Conservation (phyloP, 345 rosid species). For the Salix exigua region DNA sequence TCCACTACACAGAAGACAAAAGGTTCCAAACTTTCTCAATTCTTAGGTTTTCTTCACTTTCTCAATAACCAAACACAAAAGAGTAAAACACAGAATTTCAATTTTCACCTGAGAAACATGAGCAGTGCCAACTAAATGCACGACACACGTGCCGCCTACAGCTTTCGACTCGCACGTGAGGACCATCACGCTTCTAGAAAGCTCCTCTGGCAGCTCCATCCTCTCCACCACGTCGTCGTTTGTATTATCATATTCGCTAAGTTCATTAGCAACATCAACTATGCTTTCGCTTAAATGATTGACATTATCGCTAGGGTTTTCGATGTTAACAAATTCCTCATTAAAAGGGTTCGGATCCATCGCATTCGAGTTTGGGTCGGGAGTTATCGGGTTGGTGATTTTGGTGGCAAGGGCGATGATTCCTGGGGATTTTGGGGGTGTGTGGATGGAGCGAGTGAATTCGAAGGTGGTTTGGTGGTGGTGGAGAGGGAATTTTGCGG, state of each 20-base stretch:
- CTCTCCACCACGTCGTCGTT: not conserved
- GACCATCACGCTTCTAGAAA: conserved; percentile 54
- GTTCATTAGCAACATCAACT: conserved; percentile 52
- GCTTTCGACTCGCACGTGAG: conserved; percentile 74
- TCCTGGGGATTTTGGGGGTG: not conserved
- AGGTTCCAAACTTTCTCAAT: not conserved
- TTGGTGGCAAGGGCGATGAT: conserved; percentile 10
- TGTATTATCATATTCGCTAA: conserved; percentile 18
- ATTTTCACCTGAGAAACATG: conserved; percentile 80
- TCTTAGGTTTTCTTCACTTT: not conserved
- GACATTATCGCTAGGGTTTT: conserved; percentile 45
- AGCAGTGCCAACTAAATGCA: conserved; percentile 82
- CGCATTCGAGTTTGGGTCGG: conserved; percentile 10
- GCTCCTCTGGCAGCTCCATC: conserved; percentile 61
- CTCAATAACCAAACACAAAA: not conserved
- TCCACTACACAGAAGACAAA: not conserved
- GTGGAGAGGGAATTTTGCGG: not conserved
- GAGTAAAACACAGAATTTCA: not conserved
- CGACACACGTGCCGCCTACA: conserved; percentile 74
- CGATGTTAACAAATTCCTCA: conserved; percentile 80
- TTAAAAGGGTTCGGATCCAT: conserved; percentile 42
- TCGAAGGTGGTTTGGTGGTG: not conserved
- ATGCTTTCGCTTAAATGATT: conserved; percentile 66
- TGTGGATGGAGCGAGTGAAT: not conserved
- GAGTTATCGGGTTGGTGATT: not conserved